Conservation (phyloP, 768 basidiomycete genomes). For the Russula brevipes region DNA sequence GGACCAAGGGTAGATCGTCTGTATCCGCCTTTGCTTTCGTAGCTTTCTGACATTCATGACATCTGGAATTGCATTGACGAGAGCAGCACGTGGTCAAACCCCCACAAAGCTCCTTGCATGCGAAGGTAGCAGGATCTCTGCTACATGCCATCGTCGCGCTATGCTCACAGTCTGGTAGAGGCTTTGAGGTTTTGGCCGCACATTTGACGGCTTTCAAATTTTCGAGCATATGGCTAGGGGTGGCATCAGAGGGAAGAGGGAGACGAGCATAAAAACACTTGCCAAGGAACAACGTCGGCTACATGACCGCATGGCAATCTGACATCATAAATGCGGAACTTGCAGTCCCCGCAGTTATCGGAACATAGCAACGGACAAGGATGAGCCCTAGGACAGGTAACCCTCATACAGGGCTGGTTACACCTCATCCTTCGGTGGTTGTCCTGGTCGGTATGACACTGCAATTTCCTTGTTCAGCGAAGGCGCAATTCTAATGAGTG, state of each 20-base stretch:
- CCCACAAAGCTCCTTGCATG: slow-evolving; percentile 30
- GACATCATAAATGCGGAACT: slow-evolving; percentile 26
- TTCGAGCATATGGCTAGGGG: slow-evolving; percentile 28
- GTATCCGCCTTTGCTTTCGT: slow-evolving; percentile 4
- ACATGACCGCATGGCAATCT: slow-evolving; percentile 31
- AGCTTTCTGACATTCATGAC: slow-evolving; percentile 30
- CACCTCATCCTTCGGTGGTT: slow-evolving; percentile 28
- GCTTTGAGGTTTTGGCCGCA: slow-evolving; percentile 26
- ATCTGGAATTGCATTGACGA: slow-evolving; percentile 30
- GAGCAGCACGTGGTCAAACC: slow-evolving; percentile 30
- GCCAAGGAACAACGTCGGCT: slow-evolving; percentile 29
- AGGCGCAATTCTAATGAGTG: background rate
- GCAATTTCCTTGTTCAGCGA: background rate
- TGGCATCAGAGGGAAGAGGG: background rate
- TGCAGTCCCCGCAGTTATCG: slow-evolving; percentile 30
- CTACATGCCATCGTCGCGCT: slow-evolving; percentile 22
- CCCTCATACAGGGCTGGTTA: slow-evolving; percentile 25
- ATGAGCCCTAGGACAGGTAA: slow-evolving; percentile 27
- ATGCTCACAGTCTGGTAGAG: slow-evolving; percentile 34
- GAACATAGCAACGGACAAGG: slow-evolving; percentile 31
- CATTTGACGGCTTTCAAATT: slow-evolving; percentile 29
- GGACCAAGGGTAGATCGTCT: background rate
- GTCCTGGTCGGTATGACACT: slow-evolving; percentile 28
- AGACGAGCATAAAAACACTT: slow-evolving; percentile 3
- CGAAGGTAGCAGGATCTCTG: slow-evolving; percentile 20